Percentiles rank a stretch among this genome's conserved stretches.
Conservation (phyloP, 75 land plant genomes). For the Pinus taeda region DNA sequence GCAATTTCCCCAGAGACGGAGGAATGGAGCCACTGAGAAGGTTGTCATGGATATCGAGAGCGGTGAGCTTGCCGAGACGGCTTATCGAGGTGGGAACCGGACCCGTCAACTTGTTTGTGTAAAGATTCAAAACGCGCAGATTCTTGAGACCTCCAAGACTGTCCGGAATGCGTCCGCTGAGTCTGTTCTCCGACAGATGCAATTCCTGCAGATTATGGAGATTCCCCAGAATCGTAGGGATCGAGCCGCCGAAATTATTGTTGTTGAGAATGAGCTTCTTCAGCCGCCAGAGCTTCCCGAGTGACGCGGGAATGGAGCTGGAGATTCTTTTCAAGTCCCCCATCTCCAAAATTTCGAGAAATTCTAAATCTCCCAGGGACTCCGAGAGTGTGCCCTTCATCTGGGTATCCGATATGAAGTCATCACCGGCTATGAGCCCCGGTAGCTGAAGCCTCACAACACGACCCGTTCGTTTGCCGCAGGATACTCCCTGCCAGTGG, state of each 20-base stretch:
- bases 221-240: slow-evolving; percentile 42
- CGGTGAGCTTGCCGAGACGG: not conserved
- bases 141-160: slow-evolving; percentile 19
- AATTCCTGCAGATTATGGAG: slow-evolving; percentile 31
- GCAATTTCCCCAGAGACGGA: slow-evolving; percentile 15
- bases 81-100: slow-evolving; percentile 29
- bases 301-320: slow-evolving; percentile 40
- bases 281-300: slow-evolving; percentile 38
- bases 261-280: slow-evolving; percentile 50
- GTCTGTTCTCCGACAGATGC: slow-evolving; percentile 42
- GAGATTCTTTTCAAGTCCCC: slow-evolving; percentile 33
- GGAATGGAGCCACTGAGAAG: slow-evolving; percentile 24
- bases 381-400: slow-evolving; percentile 48
- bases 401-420: slow-evolving; percentile 22
- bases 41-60: slow-evolving; percentile 23
- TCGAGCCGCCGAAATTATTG: slow-evolving; percentile 51
- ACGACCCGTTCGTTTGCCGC: slow-evolving; percentile 26
- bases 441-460: slow-evolving; percentile 36
- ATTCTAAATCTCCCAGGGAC: slow-evolving; percentile 31
- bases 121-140: slow-evolving; percentile 27
- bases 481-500: slow-evolving; percentile 44
- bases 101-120: slow-evolving; percentile 50
- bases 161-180: slow-evolving; percentile 40
- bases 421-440: slow-evolving; percentile 20
- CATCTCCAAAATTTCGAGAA: slow-evolving; percentile 45